These are phyloP conservation scores for Podospora anserina DNA, from an alignment of 495 filamentous ascomycete genomes.

Conservation along the genomic window DNA sequence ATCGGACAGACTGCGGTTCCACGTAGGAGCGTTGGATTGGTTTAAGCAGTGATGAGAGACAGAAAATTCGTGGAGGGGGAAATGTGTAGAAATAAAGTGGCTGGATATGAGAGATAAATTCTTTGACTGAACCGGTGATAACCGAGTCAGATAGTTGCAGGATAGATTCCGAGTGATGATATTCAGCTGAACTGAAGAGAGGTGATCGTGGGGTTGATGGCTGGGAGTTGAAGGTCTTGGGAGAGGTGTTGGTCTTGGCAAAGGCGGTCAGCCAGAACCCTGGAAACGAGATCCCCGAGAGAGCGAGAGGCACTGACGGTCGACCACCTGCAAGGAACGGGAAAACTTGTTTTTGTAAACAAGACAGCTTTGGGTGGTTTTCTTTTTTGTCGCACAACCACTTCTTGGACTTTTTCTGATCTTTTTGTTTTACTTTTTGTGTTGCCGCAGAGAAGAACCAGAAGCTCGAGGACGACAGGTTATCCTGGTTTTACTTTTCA, in stretches of 20 bases:
- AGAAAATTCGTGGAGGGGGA: background rate
- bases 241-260: background rate
- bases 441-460: background rate
- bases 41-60: background rate
- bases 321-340: background rate
- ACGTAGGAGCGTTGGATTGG: slow-evolving; percentile 13
- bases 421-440: slow-evolving; percentile 5
- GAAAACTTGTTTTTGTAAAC: slow-evolving; percentile 10
- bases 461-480: background rate
- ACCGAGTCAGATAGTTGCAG: background rate
- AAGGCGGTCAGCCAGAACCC: background rate
- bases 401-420: background rate
- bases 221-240: background rate
- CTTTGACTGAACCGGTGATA: background rate
- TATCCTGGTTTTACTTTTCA: background rate
- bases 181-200: background rate
- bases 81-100: background rate
- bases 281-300: background rate
- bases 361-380: background rate
- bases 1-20: background rate
- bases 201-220: background rate
- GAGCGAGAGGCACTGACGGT: too few species aligned
- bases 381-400: background rate
- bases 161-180: background rate
- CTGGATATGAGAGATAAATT: background rate